phyloP scores from a whole-genome alignment of 169 alveolate genomes.

The Plasmodium vinckei region DNA sequence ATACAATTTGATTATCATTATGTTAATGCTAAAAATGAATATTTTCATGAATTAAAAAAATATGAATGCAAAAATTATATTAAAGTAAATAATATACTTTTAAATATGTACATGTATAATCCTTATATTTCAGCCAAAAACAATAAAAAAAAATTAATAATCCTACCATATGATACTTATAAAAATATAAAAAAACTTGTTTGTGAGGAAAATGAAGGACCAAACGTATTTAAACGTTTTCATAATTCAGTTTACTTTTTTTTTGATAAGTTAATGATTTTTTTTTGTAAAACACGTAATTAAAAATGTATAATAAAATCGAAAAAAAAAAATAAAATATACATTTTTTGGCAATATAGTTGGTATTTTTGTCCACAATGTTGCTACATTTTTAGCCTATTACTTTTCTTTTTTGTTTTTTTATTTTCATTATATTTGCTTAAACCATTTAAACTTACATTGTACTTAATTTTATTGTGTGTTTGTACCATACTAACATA shows the following conservation, averaged over 20 bases:
- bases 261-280: constrained; percentile 34
- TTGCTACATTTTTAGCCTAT: not conserved
- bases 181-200: constrained; percentile 52
- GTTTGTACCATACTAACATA: no score
- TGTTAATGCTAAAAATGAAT: constrained; percentile 46
- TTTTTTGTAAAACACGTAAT: constrained; percentile 14
- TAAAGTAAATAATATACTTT: constrained; percentile 53
- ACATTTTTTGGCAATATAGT: not conserved
- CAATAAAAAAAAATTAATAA: constrained; percentile 42
- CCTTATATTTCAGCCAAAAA: constrained; percentile 55
- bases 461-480: no score
- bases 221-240: constrained; percentile 38
- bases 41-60: constrained; percentile 56
- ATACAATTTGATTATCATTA: constrained; percentile 56
- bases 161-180: constrained; percentile 72
- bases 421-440: not conserved
- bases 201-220: not conserved
- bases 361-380: not conserved
- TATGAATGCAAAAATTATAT: constrained; percentile 25
- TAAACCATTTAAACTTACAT: no score
- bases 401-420: not conserved
- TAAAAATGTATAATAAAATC: not conserved
- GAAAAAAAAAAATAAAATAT: not conserved
- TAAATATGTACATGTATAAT: constrained; percentile 72
- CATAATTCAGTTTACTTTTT: constrained; percentile 25